Percentiles rank a stretch among this genome's conserved stretches.
phyloP scores from a whole-genome alignment of 306 rosid genomes.

The Arachis hypogaea region DNA sequence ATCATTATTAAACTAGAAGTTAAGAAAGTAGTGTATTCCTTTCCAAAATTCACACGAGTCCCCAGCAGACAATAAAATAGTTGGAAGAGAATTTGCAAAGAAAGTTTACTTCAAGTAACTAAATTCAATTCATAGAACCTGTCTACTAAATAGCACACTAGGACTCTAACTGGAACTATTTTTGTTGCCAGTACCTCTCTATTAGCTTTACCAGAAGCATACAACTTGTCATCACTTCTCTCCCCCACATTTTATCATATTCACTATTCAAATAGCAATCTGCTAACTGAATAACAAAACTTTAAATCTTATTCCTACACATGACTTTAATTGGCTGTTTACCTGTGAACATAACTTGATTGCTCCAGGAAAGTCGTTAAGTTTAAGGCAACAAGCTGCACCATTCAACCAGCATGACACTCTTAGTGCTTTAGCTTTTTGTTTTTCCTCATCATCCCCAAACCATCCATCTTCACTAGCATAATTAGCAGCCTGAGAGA shows the following conservation, averaged over 20 bases:
- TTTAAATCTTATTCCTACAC: constrained; percentile 1
- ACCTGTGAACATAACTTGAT: constrained; percentile 69
- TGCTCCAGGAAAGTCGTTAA: constrained; percentile 60
- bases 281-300: neutral
- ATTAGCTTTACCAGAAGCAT: no score
- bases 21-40: neutral
- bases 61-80: neutral
- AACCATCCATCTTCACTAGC: constrained; percentile 58
- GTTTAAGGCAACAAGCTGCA: constrained; percentile 76
- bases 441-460: constrained; percentile 55
- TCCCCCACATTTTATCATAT: constrained; percentile 5
- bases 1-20: constrained; percentile 11
- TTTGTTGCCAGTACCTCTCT: neutral
- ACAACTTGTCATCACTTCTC: constrained; percentile 1
- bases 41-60: neutral
- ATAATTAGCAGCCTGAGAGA: constrained; percentile 63
- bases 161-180: constrained; percentile 10
- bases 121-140: neutral
- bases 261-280: neutral
- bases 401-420: constrained; percentile 74
- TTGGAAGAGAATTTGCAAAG: constrained; percentile 10
- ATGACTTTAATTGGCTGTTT: constrained; percentile 27
- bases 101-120: constrained; percentile 3
- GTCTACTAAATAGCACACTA: constrained; percentile 12
- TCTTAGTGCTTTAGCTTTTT: constrained; percentile 47